These are phyloP conservation scores for Solanum boliviense DNA, from an alignment of 257 asterid genomes.

Conservation along the genomic window DNA sequence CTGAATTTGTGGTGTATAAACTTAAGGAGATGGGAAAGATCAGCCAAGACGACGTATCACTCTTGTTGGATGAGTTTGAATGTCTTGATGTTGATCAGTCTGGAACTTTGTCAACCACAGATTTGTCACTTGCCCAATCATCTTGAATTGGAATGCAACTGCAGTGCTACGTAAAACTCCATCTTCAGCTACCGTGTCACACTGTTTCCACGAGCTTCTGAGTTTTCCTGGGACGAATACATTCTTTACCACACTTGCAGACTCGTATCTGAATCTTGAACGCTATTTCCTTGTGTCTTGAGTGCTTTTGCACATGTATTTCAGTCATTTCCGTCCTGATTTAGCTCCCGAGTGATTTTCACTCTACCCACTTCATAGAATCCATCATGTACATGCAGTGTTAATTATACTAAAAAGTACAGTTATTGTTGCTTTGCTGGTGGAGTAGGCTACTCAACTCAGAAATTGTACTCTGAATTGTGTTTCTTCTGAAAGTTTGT, in stretches of 20 bases:
- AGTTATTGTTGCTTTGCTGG: neutral
- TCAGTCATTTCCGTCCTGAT: neutral
- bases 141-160: neutral
- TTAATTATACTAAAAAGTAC: neutral
- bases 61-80: conserved; percentile 56
- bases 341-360: neutral
- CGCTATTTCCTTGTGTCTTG: neutral
- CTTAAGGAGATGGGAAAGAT: conserved; percentile 95
- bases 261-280: neutral
- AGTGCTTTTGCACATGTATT: neutral
- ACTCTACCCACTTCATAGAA: neutral
- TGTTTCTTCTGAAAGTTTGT: neutral
- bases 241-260: neutral
- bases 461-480: neutral
- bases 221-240: neutral
- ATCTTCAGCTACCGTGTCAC: neutral
- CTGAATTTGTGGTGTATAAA: conserved; percentile 65
- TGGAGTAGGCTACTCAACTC: neutral
- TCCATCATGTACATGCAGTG: neutral
- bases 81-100: conserved; percentile 81
- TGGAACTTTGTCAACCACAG: conserved; percentile 61
- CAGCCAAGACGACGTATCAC: conserved; percentile 50
- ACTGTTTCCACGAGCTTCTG: neutral
- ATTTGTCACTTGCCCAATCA: conserved; percentile 63
- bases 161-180: neutral